Evolutionary conservation across 305 asterid species (phyloP).

Genomic region (Ajuga reptans): DNA sequence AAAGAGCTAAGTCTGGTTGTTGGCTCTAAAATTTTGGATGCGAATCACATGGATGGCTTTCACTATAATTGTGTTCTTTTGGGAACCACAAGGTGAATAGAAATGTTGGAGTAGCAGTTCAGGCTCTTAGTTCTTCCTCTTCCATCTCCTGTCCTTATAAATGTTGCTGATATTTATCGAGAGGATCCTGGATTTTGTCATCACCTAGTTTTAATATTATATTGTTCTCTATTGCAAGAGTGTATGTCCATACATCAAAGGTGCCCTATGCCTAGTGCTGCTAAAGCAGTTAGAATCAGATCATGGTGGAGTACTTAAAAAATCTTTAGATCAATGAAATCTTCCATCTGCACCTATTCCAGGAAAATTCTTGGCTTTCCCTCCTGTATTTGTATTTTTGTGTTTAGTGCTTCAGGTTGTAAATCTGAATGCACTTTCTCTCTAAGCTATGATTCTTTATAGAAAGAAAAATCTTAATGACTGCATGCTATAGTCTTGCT

Average conservation of each 20-base stretch:
- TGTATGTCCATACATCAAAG: background rate
- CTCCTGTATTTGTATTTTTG: background rate
- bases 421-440: background rate
- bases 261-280: background rate
- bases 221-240: background rate
- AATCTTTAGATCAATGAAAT: background rate
- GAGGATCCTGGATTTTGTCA: too few species aligned
- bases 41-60: background rate
- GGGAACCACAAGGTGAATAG: too few species aligned
- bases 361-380: background rate
- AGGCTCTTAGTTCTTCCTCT: too few species aligned
- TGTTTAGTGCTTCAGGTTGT: constrained; percentile 6
- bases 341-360: background rate
- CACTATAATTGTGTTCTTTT: too few species aligned
- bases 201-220: too few species aligned
- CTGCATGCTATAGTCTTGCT: constrained; percentile 16
- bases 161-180: too few species aligned
- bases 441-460: background rate
- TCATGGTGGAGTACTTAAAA: background rate
- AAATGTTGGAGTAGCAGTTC: too few species aligned
- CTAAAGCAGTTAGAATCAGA: background rate
- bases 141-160: too few species aligned
- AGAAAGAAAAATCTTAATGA: background rate
- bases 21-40: background rate
- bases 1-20: background rate